Evolutionary conservation across 805 yeast species (phyloP), one percentile per base, ranked within the genome.

Genomic region (Saccharomycopsis olivae): DNA sequence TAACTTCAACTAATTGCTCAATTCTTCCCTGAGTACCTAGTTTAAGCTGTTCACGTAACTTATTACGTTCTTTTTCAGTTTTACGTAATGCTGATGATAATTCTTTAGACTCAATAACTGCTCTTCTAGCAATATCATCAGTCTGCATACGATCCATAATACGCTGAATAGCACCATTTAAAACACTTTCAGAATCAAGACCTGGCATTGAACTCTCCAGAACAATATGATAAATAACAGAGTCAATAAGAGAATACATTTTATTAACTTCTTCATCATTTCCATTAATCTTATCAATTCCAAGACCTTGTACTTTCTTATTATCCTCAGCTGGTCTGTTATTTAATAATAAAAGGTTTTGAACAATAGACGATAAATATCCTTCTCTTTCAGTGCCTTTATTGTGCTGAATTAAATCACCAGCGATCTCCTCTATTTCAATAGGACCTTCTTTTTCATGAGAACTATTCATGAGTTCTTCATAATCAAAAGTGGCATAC

Each of bases 111-210:
- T 72, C 86, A 40, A 53, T 54, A 40, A 64, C 68, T 46, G 95
- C 94, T 44, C 81, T 68, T 38, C 76, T 66, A 10, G 94, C 94
- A 59, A 79, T 78, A 39, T 85, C 94, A 55, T 89, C 96, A 0
- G 95, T 83, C 49, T 78, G 77, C 53, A 88, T 66, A 20, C 82
- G 69, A 32, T 85, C 77, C 43, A 75, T 66, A 34, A 89, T 62
- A 40, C 75, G 66, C 51, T 83, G 86, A 27, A 88, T 76, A 1
- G 94, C 84, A 35, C 82, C 73, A 39, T 80, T 83, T 48, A 85
- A 67, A 13, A 84, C 75, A n/a, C 77, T 66, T 38, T 71, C 69
- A 2, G 71, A 65, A 43, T 68, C 68, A 51, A 58, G 61, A 10
- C 69, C 57, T 28, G 70, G 75, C 59, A 66, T 66, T 3, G 78